Percentiles rank a stretch among this genome's conserved stretches.
Evolutionary conservation across 495 filamentous ascomycete genomes (phyloP).

Genomic region (Thermothielavioides terrestris): DNA sequence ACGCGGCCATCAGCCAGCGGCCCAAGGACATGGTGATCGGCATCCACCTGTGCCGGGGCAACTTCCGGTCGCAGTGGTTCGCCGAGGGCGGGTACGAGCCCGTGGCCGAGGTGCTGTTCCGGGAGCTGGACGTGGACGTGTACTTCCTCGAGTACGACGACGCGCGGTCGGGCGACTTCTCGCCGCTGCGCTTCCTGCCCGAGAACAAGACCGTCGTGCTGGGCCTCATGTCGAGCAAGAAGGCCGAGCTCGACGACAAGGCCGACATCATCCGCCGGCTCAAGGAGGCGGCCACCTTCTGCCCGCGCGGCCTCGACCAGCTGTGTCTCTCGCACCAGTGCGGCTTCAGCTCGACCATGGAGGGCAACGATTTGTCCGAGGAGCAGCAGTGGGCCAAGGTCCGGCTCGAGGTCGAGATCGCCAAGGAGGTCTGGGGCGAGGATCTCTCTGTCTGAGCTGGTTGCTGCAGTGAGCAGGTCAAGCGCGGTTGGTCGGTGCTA

Average conservation of each 20-base stretch:
- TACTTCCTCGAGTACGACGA: slow-evolving; percentile 67
- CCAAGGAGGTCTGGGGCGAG: slow-evolving; percentile 41
- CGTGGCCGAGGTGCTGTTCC: slow-evolving; percentile 57
- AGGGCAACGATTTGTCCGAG: slow-evolving; percentile 51
- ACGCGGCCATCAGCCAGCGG: slow-evolving; percentile 46
- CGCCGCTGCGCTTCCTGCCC: slow-evolving; percentile 53
- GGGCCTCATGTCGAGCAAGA: slow-evolving; percentile 59
- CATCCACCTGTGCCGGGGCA: slow-evolving; percentile 58
- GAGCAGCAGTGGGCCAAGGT: slow-evolving; percentile 52
- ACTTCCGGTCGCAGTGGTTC: slow-evolving; percentile 51
- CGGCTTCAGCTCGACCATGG: slow-evolving; percentile 57
- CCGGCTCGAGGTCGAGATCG: slow-evolving; percentile 36
- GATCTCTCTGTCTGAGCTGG: slow-evolving; percentile 34
- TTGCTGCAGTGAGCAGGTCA: too few relatives aligned
- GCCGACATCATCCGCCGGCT: slow-evolving; percentile 50
- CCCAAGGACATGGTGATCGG: slow-evolving; percentile 56
- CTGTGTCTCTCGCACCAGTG: slow-evolving; percentile 60
- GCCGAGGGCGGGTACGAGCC: slow-evolving; percentile 60
- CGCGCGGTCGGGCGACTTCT: slow-evolving; percentile 55
- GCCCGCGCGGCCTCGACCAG: slow-evolving; percentile 50
- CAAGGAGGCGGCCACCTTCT: slow-evolving; percentile 50
- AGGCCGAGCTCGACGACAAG: slow-evolving; percentile 53
- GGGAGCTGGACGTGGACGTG: slow-evolving; percentile 54
- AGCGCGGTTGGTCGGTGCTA: background rate
- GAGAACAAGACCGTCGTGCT: slow-evolving; percentile 58